These are phyloP conservation scores for Magnolia sinica DNA, from an alignment of 164 flowering plant species.

Conservation along the genomic window DNA sequence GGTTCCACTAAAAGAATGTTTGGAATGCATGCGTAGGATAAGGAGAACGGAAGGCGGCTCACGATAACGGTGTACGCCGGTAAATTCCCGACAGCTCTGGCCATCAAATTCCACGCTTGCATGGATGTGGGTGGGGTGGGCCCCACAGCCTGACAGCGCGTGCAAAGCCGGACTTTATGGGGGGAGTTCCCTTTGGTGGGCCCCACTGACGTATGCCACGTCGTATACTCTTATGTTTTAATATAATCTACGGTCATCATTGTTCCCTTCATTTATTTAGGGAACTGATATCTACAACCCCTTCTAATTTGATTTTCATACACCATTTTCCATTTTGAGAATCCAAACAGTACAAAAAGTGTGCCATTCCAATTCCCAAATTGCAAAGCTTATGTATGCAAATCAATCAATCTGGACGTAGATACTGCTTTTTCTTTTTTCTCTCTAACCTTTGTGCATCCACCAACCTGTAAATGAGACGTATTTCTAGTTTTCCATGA, in stretches of 20 bases:
- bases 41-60: conserved; percentile 2
- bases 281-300: background rate
- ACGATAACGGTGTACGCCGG: conserved; percentile 12
- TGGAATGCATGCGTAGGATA: conserved; percentile 5
- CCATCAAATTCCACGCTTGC: conserved; percentile 44
- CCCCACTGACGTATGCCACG: conserved; percentile 5
- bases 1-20: background rate
- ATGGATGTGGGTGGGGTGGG: conserved; percentile 48
- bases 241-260: conserved; percentile 5
- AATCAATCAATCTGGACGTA: too few relatives aligned
- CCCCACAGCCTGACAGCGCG: conserved; percentile 53
- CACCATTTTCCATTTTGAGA: too few relatives aligned
- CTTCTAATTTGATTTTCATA: background rate
- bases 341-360: too few relatives aligned
- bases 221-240: background rate
- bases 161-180: conserved; percentile 51
- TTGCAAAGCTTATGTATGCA: too few relatives aligned
- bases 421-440: too few relatives aligned
- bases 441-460: too few relatives aligned
- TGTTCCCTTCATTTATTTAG: background rate
- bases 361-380: too few relatives aligned
- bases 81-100: conserved; percentile 24
- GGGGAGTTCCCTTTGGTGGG: conserved; percentile 19
- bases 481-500: too few relatives aligned
- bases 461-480: too few relatives aligned